Percentiles rank a stretch among this genome's conserved stretches.
Evolutionary conservation across 495 filamentous ascomycete genomes (phyloP).

Genomic region (Penicillium canescens): DNA sequence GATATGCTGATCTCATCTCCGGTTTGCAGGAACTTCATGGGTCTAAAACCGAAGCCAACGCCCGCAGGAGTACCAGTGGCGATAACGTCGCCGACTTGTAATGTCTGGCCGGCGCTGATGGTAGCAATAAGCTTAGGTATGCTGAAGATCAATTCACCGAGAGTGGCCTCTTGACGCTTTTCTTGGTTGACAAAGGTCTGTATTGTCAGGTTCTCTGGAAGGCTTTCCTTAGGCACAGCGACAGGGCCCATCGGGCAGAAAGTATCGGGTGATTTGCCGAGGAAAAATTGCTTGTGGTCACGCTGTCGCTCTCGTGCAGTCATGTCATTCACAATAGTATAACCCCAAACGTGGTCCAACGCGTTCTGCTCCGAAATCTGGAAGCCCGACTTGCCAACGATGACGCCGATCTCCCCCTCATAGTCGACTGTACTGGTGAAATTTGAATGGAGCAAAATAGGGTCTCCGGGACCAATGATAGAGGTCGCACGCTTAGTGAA

Average conservation of each 20-base stretch:
- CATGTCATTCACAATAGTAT: slow-evolving; percentile 58
- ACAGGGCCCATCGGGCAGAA: slow-evolving; percentile 58
- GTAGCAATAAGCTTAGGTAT: slow-evolving; percentile 65
- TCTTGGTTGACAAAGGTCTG: slow-evolving; percentile 64
- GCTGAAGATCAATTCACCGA: slow-evolving; percentile 69
- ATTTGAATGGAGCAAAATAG: slow-evolving; percentile 46
- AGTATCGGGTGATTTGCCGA: slow-evolving; percentile 56
- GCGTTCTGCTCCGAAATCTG: slow-evolving; percentile 46
- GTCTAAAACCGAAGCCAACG: slow-evolving; percentile 51
- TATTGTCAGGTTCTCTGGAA: slow-evolving; percentile 59
- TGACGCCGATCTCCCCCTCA: slow-evolving; percentile 59
- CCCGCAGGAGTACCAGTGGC: slow-evolving; percentile 71
- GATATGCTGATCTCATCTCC: slow-evolving; percentile 53
- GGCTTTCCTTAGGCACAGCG: slow-evolving; percentile 45
- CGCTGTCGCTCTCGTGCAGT: slow-evolving; percentile 56
- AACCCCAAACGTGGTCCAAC: slow-evolving; percentile 55
- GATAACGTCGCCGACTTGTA: slow-evolving; percentile 69
- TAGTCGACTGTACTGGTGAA: slow-evolving; percentile 56
- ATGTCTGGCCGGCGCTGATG: slow-evolving; percentile 64
- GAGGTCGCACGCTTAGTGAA: slow-evolving; percentile 57
- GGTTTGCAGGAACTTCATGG: slow-evolving; percentile 46
- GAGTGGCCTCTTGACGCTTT: slow-evolving; percentile 63
- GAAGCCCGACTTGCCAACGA: slow-evolving; percentile 52
- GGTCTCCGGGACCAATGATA: slow-evolving; percentile 49
- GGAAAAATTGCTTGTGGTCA: slow-evolving; percentile 60